Conservation (phyloP, 371 early-diverging fungal genomes). For the Syncephalastrum sp. region DNA sequence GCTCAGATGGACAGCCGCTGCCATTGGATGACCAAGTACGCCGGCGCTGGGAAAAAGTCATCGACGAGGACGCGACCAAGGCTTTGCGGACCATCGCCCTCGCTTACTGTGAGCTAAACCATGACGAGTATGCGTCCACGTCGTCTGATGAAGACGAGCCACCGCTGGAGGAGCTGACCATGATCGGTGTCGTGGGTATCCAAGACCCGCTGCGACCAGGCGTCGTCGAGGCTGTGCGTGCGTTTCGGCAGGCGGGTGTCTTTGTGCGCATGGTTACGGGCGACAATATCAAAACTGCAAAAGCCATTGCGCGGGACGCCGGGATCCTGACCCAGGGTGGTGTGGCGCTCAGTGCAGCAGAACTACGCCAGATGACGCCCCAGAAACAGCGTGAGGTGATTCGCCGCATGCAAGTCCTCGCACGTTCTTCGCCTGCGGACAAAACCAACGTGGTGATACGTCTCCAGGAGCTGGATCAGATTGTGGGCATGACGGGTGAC, state of each 20-base stretch:
- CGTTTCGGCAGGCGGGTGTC: conserved; percentile 87
- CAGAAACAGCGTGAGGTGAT: conserved; percentile 77
- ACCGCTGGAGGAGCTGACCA: conserved; percentile 59
- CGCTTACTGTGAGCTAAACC: conserved; percentile 70
- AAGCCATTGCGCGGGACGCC: conserved; percentile 83
- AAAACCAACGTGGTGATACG: conserved; percentile 88
- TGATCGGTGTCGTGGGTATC: conserved; percentile 87
- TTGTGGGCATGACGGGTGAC: conserved; percentile 96
- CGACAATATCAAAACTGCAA: conserved; percentile 90
- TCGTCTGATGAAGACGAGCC: conserved; percentile 48
- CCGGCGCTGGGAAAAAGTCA: conserved; percentile 55
- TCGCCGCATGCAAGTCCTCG: conserved; percentile 87
- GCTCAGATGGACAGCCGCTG: conserved; percentile 49
- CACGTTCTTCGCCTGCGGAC: conserved; percentile 90
- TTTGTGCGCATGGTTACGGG: conserved; percentile 97
- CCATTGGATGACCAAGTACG: conserved; percentile 50
- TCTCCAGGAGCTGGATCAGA: conserved; percentile 85
- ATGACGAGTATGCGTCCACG: conserved; percentile 12
- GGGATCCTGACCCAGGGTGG: conserved; percentile 86
- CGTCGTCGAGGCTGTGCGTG: conserved; percentile 79
- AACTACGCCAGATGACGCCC: conserved; percentile 77
- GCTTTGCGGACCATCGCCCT: conserved; percentile 89
- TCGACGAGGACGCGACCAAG: conserved; percentile 74
- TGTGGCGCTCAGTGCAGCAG: conserved; percentile 86
- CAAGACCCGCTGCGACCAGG: conserved; percentile 92